Conservation (phyloP, 441 rosid genomes). For the Pelargonium fulgidum region DNA sequence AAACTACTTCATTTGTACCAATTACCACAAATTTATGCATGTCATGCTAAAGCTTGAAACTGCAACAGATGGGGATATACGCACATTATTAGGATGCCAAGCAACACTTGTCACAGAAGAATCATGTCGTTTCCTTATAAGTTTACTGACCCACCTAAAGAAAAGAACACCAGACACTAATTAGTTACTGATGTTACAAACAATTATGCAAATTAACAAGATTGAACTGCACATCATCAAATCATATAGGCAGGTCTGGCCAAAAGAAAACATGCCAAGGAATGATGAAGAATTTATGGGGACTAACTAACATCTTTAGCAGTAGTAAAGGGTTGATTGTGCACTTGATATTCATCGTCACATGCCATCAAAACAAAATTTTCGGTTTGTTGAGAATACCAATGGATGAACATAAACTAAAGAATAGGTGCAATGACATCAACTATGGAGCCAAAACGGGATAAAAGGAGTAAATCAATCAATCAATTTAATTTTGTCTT, state of each 20-base stretch:
- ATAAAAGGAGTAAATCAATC: too few species aligned
- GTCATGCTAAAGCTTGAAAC: too few species aligned
- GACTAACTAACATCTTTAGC: not conserved
- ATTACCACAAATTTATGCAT: not conserved
- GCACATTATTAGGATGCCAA: slow-evolving; percentile 95
- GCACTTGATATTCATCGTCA: too few species aligned
- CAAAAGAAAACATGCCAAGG: not conserved
- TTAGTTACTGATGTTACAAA: slow-evolving; percentile 14
- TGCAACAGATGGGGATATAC: slow-evolving; percentile 22
- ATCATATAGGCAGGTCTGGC: not conserved
- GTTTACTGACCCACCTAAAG: slow-evolving; percentile 98
- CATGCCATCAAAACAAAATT: too few species aligned
- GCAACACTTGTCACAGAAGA: slow-evolving; percentile 93
- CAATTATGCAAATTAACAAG: not conserved
- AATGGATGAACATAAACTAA: not conserved
- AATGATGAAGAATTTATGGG: not conserved
- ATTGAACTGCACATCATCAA: not conserved
- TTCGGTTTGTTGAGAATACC: not conserved
- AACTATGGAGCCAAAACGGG: too few species aligned
- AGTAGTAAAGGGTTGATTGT: not conserved
- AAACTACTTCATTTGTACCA: not conserved
- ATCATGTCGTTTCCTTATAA: slow-evolving; percentile 77
- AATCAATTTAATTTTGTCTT: too few species aligned
- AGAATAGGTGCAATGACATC: not conserved
- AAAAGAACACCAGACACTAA: slow-evolving; percentile 19